These are phyloP conservation scores for Diutina ranongensis DNA, from an alignment of 1,139 yeast species.

Conservation along the genomic window DNA sequence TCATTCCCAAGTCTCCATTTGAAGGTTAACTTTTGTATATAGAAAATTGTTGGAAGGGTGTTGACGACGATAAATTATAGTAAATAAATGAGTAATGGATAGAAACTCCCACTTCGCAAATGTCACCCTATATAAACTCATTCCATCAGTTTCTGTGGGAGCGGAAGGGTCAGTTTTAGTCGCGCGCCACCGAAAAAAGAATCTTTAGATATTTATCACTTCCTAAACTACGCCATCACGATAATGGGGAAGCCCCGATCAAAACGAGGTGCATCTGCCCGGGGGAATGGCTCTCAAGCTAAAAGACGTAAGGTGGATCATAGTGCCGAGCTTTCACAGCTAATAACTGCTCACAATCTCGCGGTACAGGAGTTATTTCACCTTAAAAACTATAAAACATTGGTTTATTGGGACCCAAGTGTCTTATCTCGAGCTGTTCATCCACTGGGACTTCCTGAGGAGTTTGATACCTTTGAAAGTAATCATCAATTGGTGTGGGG, in stretches of 20 bases:
- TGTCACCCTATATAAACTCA: too few species aligned
- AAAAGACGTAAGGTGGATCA: constrained; percentile 2
- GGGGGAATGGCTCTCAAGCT: not conserved
- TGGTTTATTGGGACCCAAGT: constrained; percentile 49
- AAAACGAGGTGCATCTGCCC: not conserved
- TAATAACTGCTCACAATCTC: constrained; percentile 34
- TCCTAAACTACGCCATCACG: not conserved
- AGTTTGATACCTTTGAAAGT: constrained; percentile 23
- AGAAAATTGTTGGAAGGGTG: too few species aligned
- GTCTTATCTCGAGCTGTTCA: constrained; percentile 23
- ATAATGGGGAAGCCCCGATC: constrained; percentile 1
- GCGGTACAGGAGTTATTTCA: constrained; percentile 43
- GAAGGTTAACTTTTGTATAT: not conserved
- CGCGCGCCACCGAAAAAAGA: constrained; percentile 5
- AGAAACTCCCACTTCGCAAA: too few species aligned
- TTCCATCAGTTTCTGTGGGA: too few species aligned
- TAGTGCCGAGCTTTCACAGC: constrained; percentile 15
- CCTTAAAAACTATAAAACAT: constrained; percentile 45
- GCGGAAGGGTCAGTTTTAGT: not conserved
- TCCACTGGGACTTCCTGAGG: constrained; percentile 22
- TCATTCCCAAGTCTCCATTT: constrained; percentile 1
- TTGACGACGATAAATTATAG: too few species aligned
- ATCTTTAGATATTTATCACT: not conserved
- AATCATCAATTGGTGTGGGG: constrained; percentile 25
- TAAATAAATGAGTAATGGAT: too few species aligned